Percentiles rank a stretch among this genome's conserved stretches.
These are phyloP conservation scores for Candida dajiaensis DNA, from an alignment of 805 yeast genomes.

Conservation along the genomic window DNA sequence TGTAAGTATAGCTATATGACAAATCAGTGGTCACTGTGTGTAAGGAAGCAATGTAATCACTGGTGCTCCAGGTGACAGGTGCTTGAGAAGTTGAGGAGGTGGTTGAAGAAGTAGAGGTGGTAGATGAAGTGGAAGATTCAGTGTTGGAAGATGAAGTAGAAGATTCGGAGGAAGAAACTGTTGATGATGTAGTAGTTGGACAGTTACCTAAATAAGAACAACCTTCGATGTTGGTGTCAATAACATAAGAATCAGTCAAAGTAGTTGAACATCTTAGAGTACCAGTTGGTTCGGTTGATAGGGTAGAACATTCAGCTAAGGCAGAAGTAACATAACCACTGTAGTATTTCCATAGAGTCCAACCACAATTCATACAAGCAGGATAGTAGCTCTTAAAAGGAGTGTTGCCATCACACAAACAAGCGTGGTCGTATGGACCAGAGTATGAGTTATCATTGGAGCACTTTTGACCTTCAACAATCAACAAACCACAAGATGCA, in stretches of 20 bases:
- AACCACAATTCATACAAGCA: conserved; percentile 30
- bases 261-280: conserved; percentile 21
- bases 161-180: too few species aligned
- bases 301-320: conserved; percentile 21
- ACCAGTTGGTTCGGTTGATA: conserved; percentile 27
- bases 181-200: conserved; percentile 1
- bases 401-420: conserved; percentile 16
- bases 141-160: conserved; percentile 12
- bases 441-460: conserved; percentile 10
- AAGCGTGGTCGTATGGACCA: conserved; percentile 14
- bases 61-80: conserved; percentile 1
- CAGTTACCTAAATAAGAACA: conserved; percentile 5
- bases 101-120: conserved; percentile 3
- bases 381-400: conserved; percentile 14
- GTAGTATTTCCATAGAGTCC: conserved; percentile 31
- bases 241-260: conserved; percentile 8
- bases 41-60: conserved; percentile 2
- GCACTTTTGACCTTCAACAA: conserved; percentile 25
- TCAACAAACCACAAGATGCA: conserved; percentile 27
- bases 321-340: conserved; percentile 21
- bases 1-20: neutral
- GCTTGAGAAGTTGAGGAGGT: conserved; percentile 2
- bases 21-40: conserved; percentile 14
- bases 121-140: conserved; percentile 6
- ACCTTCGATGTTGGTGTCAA: conserved; percentile 5